Conservation (phyloP, 768 basidiomycete species). For the Hemileccinum rubropunctum region DNA sequence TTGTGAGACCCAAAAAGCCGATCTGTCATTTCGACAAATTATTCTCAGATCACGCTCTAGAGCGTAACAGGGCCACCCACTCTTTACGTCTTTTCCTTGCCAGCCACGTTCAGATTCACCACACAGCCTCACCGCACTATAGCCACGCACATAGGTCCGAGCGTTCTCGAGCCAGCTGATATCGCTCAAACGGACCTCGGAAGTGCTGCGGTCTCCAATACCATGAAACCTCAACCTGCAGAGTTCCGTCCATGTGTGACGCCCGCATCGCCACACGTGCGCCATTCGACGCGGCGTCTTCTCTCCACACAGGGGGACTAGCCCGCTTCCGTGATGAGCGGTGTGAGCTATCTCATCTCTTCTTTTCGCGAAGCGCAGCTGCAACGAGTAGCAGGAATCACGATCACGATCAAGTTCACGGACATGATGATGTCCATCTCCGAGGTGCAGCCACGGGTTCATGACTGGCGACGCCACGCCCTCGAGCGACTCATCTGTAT, state of each 20-base stretch:
- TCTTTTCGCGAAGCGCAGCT: conserved; percentile 57
- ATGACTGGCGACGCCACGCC: background rate
- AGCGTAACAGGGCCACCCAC: conserved; percentile 49
- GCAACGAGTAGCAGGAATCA: conserved; percentile 28
- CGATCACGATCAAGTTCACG: conserved; percentile 1
- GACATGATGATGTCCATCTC: conserved; percentile 6
- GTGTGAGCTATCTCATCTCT: conserved; percentile 26
- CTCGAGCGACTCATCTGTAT: background rate
- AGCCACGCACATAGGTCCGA: conserved; percentile 18
- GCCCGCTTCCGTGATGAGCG: conserved; percentile 18
- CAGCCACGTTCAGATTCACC: conserved; percentile 14
- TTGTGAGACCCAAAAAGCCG: conserved; percentile 14
- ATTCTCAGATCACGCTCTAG: conserved; percentile 31
- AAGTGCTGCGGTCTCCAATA: conserved; percentile 24
- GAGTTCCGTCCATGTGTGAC: conserved; percentile 25
- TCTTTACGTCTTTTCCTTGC: conserved; percentile 46
- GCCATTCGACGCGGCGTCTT: conserved; percentile 14
- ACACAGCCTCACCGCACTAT: conserved; percentile 12
- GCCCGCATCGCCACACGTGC: background rate
- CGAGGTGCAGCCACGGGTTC: conserved; percentile 1
- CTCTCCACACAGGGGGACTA: conserved; percentile 15
- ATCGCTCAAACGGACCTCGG: conserved; percentile 46
- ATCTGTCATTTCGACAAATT: conserved; percentile 36
- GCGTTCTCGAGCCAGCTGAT: conserved; percentile 20
- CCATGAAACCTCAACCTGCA: background rate